Evolutionary conservation across 1,284 basidiomycete species (phyloP), one percentile per base, ranked within the genome.

Genomic region (Tremellales sp.): DNA sequence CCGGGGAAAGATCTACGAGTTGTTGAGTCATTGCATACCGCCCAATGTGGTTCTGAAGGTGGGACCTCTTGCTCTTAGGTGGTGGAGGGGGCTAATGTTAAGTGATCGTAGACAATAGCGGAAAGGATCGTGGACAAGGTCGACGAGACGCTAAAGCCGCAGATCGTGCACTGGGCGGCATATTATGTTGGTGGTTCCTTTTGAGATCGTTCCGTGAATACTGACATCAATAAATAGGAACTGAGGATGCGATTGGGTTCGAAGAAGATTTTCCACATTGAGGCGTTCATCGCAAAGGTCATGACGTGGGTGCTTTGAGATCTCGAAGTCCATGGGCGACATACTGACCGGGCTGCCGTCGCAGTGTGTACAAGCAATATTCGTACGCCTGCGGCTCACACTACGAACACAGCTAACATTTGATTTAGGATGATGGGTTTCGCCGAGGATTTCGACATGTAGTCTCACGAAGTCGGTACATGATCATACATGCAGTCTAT

Each of bases 11-110:
- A 79, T 97, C 43, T 99, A 98, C 70, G 95, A 98, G 73, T 77
- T 99, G 39, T 77, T 98, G 49, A 90, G 87, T 51, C 95, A 99
- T 68, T 97, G 94, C 68, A 97, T 99, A 69, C 95, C 95, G n/a
- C 86, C 95, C 2, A 86, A 87, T 0, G 75, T 93, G 34, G 83
- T 97, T 38, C 71, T 97, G 38, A 91, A 94, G 79, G 91, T 91
- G 45, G 46, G 75, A 48, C 25, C 16, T 10, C 8, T 27, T 12
- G 28, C 42, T 42, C 16, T 40, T 13, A 18, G 28, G 24, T 45
- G 33, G 26, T 16, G n/a, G 5, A 7, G 9, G 12, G 34, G 2
- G 33, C 14, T 6, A 19, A 10, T n/a, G 34, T n/a, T 26, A 34
- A 39, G 25, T 25, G 25, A 19, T 19, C 31, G 28, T 61, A 91